Evolutionary conservation across 2,329 filamentous ascomycete genomes (phyloP).

Genomic region (Hymenoscyphus scutula): DNA sequence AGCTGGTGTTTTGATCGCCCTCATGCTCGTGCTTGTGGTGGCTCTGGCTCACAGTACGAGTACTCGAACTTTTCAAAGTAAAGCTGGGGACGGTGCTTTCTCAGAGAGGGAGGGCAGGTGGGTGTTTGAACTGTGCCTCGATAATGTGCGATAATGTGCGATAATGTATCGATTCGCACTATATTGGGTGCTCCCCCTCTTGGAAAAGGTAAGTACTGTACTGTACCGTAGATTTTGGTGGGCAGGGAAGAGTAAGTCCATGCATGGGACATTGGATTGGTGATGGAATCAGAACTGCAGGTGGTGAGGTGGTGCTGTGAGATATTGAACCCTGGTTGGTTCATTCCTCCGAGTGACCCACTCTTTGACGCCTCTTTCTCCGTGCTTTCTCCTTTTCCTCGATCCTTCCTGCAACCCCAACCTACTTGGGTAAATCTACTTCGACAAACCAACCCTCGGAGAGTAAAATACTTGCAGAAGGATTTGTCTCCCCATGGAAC

Average conservation of each 20-base stretch:
- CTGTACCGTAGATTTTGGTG: background rate
- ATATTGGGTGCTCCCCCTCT: background rate
- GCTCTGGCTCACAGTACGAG: background rate
- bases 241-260: background rate
- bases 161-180: background rate
- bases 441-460: background rate
- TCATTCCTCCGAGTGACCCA: no score
- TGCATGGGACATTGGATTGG: background rate
- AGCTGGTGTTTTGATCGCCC: background rate
- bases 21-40: background rate
- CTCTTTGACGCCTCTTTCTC: background rate
- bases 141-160: no score
- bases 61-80: background rate
- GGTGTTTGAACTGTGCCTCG: background rate
- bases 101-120: background rate
- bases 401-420: background rate
- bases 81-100: background rate
- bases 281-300: no score
- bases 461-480: conserved; percentile 5
- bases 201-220: no score
- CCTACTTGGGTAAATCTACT: background rate
- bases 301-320: no score
- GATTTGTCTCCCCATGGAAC: background rate
- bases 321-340: no score
- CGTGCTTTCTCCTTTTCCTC: background rate